Conservation (phyloP, 495 filamentous ascomycete genomes). For the Penicillium ochrochloron region DNA sequence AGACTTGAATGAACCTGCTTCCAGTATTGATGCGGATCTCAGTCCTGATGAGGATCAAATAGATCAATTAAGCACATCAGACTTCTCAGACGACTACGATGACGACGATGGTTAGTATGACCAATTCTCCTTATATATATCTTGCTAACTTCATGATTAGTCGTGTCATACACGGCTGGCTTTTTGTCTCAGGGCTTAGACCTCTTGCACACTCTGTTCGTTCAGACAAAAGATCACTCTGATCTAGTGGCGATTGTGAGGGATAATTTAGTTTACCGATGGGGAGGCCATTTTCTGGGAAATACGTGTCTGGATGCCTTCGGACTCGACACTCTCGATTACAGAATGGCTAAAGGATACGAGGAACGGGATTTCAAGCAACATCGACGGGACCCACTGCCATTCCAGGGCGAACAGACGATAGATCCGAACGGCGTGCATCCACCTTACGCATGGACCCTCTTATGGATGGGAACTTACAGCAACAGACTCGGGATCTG, state of each 20-base stretch:
- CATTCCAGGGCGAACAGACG: conserved; percentile 21
- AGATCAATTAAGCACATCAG: too few species aligned
- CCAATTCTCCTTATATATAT: too few species aligned
- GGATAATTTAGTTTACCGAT: not conserved
- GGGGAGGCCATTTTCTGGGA: not conserved
- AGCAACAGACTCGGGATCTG: conserved; percentile 23
- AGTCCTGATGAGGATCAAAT: too few species aligned
- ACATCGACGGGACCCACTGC: not conserved
- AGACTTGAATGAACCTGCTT: too few species aligned
- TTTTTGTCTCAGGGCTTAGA: too few species aligned
- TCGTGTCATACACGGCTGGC: too few species aligned
- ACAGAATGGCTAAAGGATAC: too few species aligned
- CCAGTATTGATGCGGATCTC: too few species aligned
- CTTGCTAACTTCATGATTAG: too few species aligned
- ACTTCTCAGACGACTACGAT: too few species aligned
- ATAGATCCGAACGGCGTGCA: not conserved
- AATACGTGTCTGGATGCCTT: not conserved
- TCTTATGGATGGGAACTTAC: conserved; percentile 23
- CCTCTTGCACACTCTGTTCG: too few species aligned
- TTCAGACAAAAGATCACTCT: not conserved
- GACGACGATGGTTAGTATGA: too few species aligned
- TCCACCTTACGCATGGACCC: conserved; percentile 31
- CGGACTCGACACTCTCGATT: not conserved
- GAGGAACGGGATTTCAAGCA: not conserved
- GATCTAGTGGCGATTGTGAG: not conserved